Conservation (phyloP, 2,329 filamentous ascomycete species). For the Epichloe sp. region DNA sequence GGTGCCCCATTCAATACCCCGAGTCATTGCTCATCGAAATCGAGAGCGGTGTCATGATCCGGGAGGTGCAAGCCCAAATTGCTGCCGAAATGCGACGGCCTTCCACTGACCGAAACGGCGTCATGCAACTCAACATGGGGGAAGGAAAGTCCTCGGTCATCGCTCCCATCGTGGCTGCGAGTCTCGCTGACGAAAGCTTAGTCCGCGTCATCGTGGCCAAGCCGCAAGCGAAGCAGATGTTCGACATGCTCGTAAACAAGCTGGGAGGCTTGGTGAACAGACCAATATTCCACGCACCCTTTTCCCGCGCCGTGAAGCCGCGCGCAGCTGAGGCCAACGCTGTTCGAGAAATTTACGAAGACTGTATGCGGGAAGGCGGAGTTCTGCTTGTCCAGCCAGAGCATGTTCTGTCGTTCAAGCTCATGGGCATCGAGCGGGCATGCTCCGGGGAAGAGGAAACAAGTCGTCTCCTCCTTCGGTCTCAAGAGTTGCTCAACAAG, state of each 20-base stretch:
- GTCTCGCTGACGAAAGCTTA: slow-evolving; percentile 37
- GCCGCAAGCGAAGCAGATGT: slow-evolving; percentile 43
- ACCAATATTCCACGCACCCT: slow-evolving; percentile 43
- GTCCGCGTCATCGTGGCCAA: slow-evolving; percentile 49
- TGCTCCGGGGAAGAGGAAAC: slow-evolving; percentile 15
- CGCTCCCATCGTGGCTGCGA: slow-evolving; percentile 45
- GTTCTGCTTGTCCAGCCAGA: slow-evolving; percentile 51
- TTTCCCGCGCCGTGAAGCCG: slow-evolving; percentile 36
- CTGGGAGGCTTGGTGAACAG: slow-evolving; percentile 43
- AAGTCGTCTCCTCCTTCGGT: slow-evolving; percentile 23
- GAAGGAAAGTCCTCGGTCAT: slow-evolving; percentile 60
- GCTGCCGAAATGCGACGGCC: slow-evolving; percentile 40
- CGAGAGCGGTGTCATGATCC: slow-evolving; percentile 48
- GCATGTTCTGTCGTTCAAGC: slow-evolving; percentile 48
- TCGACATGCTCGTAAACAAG: slow-evolving; percentile 13
- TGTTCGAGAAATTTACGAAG: slow-evolving; percentile 26
- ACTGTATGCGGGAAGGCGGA: slow-evolving; percentile 37
- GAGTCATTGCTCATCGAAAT: slow-evolving; percentile 53
- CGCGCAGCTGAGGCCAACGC: slow-evolving; percentile 12
- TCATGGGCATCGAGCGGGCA: slow-evolving; percentile 43
- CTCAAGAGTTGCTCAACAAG: slow-evolving; percentile 28
- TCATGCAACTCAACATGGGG: slow-evolving; percentile 58
- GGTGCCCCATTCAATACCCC: slow-evolving; percentile 36
- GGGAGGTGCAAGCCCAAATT: slow-evolving; percentile 45
- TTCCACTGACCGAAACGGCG: slow-evolving; percentile 26